Evolutionary conservation across 2,329 filamentous ascomycete species (phyloP).

Genomic region (Zasmidium angulare): DNA sequence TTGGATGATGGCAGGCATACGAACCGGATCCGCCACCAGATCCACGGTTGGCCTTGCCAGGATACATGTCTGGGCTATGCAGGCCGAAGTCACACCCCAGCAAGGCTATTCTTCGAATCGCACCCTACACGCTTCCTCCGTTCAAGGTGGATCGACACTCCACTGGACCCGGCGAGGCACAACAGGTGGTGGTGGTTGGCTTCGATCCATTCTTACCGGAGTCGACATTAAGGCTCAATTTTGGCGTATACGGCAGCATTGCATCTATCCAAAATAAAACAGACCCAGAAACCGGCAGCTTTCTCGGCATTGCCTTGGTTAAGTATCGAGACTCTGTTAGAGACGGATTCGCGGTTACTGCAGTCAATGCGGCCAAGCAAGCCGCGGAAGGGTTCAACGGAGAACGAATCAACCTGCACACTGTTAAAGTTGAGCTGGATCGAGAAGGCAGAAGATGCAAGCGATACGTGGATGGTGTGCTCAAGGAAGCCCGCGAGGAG

Average conservation of each 20-base stretch:
- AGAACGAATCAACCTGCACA: slow-evolving; percentile 73
- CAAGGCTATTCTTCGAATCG: slow-evolving; percentile 69
- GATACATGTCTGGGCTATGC: slow-evolving; percentile 56
- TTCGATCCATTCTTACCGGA: slow-evolving; percentile 88
- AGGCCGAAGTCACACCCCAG: slow-evolving; percentile 56
- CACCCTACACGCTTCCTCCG: slow-evolving; percentile 76
- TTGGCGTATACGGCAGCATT: slow-evolving; percentile 82
- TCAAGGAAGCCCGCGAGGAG: slow-evolving; percentile 68
- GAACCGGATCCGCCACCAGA: slow-evolving; percentile 70
- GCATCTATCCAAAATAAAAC: slow-evolving; percentile 90
- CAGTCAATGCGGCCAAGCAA: slow-evolving; percentile 75
- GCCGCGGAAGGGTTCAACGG: slow-evolving; percentile 77
- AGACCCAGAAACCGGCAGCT: slow-evolving; percentile 90
- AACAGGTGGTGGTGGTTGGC: slow-evolving; percentile 90
- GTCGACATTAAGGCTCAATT: slow-evolving; percentile 66
- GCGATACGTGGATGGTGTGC: slow-evolving; percentile 70
- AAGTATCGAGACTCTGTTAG: slow-evolving; percentile 74
- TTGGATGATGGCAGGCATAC: slow-evolving; percentile 56
- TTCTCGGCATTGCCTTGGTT: slow-evolving; percentile 89
- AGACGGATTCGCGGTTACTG: slow-evolving; percentile 58
- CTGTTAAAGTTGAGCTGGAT: slow-evolving; percentile 83
- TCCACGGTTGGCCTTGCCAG: slow-evolving; percentile 70
- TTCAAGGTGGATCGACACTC: slow-evolving; percentile 85
- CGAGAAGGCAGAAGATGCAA: slow-evolving; percentile 81
- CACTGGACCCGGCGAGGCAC: slow-evolving; percentile 83